Conservation (phyloP, 176 grass and related monocot genomes). For the Zea luxurians region DNA sequence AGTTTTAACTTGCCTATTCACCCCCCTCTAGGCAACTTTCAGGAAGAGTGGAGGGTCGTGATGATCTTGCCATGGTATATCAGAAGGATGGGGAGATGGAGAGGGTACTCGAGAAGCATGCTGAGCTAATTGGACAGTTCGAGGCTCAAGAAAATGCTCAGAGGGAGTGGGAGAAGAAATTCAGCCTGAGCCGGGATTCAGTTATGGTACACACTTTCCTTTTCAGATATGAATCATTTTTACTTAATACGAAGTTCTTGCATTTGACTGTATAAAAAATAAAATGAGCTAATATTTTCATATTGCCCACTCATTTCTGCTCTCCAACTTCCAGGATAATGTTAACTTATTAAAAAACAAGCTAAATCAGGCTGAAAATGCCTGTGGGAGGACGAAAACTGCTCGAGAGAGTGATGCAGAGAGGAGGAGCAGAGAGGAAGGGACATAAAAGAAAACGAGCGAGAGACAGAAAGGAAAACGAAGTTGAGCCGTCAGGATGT, state of each 20-base stretch:
- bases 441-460: too few species aligned
- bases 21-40: too few species aligned
- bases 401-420: too few species aligned
- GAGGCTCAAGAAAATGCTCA: conserved; percentile 87
- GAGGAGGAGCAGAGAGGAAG: too few species aligned
- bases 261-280: conserved; percentile 1
- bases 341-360: too few species aligned
- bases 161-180: conserved; percentile 94
- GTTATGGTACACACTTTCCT: conserved; percentile 38
- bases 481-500: too few species aligned
- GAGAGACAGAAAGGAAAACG: too few species aligned
- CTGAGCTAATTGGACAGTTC: conserved; percentile 73
- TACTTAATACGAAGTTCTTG: neutral
- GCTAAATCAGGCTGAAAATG: conserved; percentile 38
- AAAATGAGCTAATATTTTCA: too few species aligned
- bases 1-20: too few species aligned
- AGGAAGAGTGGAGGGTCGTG: neutral
- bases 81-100: conserved; percentile 67
- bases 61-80: conserved; percentile 7
- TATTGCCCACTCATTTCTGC: too few species aligned
- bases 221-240: neutral
- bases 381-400: conserved; percentile 31
- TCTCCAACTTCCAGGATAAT: too few species aligned
- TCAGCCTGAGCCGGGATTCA: conserved; percentile 40
- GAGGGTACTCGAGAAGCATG: too few species aligned